Evolutionary conservation across 352 stramenopile species (phyloP).

Genomic region (Phytophthora europaea): DNA sequence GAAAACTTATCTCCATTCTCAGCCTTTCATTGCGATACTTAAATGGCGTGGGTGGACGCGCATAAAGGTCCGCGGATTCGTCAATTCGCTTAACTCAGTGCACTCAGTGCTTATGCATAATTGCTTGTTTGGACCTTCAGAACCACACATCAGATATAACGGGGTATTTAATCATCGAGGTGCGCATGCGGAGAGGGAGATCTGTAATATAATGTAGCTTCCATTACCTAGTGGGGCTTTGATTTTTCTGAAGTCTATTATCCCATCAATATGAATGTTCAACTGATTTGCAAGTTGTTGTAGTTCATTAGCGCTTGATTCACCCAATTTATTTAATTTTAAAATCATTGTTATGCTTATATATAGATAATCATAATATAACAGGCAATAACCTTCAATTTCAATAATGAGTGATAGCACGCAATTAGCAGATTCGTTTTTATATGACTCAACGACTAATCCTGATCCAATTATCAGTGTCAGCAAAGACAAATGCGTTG

Average conservation of each 20-base stretch:
- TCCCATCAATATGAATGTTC: not conserved
- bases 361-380: conserved; percentile 3
- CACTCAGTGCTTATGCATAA: no score
- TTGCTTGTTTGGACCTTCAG: no score
- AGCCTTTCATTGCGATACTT: no score
- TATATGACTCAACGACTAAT: conserved; percentile 10
- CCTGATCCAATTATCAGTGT: conserved; percentile 22
- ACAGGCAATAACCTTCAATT: not conserved
- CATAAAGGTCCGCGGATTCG: no score
- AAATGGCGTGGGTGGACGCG: no score
- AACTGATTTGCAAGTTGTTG: not conserved
- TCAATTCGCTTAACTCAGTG: no score
- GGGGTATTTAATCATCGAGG: no score
- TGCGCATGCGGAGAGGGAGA: no score
- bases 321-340: not conserved
- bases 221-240: no score
- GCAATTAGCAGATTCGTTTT: conserved; percentile 19
- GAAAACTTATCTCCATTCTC: no score
- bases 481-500: conserved; percentile 17
- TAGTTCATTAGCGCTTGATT: not conserved
- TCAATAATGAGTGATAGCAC: conserved; percentile 22
- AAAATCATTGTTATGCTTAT: conserved; percentile 3
- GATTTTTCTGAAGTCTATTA: not conserved
- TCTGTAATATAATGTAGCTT: no score
- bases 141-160: no score